These are phyloP conservation scores for Alternaria solani DNA, from an alignment of 2,329 filamentous ascomycete genomes.

Conservation along the genomic window DNA sequence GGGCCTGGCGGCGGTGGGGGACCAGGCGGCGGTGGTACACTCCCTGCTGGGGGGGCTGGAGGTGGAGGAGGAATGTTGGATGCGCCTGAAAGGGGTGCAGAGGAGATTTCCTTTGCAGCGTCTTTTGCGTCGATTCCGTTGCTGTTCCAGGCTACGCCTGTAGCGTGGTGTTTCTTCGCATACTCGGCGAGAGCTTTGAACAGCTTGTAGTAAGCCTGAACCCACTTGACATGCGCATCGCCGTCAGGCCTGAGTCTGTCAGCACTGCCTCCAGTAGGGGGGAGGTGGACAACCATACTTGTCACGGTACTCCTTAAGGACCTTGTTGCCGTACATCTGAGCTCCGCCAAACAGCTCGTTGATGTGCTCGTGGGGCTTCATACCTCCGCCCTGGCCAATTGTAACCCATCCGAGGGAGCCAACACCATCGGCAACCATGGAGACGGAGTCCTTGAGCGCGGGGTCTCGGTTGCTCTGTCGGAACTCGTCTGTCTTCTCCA, in stretches of 20 bases:
- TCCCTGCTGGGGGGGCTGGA: constrained; percentile 65
- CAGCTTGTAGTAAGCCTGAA: constrained; percentile 89
- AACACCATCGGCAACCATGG: constrained; percentile 88
- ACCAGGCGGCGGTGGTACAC: constrained; percentile 67
- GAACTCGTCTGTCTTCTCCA: constrained; percentile 79
- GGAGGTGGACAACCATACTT: constrained; percentile 59
- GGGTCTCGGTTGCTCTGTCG: constrained; percentile 82
- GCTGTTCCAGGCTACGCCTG: constrained; percentile 86
- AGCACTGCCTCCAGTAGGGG: constrained; percentile 13
- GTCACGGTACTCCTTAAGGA: constrained; percentile 89
- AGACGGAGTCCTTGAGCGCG: constrained; percentile 80
- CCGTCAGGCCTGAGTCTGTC: constrained; percentile 61
- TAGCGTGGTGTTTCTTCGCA: constrained; percentile 81
- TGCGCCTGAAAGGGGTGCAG: constrained; percentile 52
- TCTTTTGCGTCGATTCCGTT: constrained; percentile 77
- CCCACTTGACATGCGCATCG: constrained; percentile 82
- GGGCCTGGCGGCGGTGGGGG: constrained; percentile 69
- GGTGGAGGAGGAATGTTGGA: constrained; percentile 73
- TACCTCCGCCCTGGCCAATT: constrained; percentile 64
- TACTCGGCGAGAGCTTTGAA: constrained; percentile 86
- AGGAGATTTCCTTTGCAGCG: constrained; percentile 67
- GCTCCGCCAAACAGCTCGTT: constrained; percentile 83
- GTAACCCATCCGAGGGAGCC: constrained; percentile 91
- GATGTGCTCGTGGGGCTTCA: constrained; percentile 83
- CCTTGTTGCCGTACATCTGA: constrained; percentile 93